These are phyloP conservation scores for Rusavskia elegans DNA, from an alignment of 495 filamentous ascomycete species.

Conservation along the genomic window DNA sequence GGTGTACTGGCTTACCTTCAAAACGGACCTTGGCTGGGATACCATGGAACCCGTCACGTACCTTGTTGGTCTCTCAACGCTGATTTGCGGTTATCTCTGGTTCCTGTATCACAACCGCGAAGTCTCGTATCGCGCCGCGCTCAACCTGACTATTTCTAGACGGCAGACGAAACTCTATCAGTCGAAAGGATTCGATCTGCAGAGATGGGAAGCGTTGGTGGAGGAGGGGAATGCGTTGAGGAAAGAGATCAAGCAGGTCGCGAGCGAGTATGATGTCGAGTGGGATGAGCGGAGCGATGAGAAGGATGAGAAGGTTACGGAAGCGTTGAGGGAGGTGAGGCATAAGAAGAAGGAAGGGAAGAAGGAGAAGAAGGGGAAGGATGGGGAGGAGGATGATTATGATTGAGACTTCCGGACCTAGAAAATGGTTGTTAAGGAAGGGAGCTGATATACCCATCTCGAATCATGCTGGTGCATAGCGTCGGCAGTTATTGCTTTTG, in stretches of 20 bases:
- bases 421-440: neutral
- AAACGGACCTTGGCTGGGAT: conserved; percentile 73
- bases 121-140: conserved; percentile 66
- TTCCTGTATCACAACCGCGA: conserved; percentile 88
- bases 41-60: conserved; percentile 87
- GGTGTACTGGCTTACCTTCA: conserved; percentile 65
- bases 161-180: conserved; percentile 68
- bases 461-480: neutral
- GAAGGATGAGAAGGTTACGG: conserved; percentile 53
- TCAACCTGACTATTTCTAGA: conserved; percentile 69
- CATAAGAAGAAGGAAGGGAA: conserved; percentile 32
- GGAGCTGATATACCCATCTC: neutral
- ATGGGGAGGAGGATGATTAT: conserved; percentile 18
- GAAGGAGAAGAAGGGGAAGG: conserved; percentile 27
- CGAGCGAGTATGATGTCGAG: conserved; percentile 82
- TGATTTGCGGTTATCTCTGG: conserved; percentile 86
- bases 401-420: neutral
- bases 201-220: conserved; percentile 63
- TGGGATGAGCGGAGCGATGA: conserved; percentile 79
- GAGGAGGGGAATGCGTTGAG: conserved; percentile 67
- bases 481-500: too few relatives aligned
- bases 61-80: conserved; percentile 61
- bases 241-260: conserved; percentile 65
- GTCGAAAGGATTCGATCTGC: conserved; percentile 53
- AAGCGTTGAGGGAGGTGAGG: conserved; percentile 49